These are phyloP conservation scores for Epithemia pelagica DNA, from an alignment of 108 stramenopile genomes.

Conservation along the genomic window DNA sequence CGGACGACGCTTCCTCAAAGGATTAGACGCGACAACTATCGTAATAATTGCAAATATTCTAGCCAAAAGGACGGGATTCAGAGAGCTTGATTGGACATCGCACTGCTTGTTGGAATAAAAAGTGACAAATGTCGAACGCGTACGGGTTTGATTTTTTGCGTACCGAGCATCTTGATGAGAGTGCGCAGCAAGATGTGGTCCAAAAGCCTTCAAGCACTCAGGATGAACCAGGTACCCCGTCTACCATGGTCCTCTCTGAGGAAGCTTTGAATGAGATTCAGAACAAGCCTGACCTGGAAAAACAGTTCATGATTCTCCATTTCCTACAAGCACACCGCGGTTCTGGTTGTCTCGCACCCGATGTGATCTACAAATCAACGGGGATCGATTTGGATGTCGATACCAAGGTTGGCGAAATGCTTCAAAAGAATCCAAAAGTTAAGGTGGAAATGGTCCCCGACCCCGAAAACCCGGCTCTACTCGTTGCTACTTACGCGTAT, in stretches of 20 bases:
- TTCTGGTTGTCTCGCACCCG: slow-evolving; percentile 60
- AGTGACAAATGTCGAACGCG: slow-evolving; percentile 54
- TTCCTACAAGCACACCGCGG: slow-evolving; percentile 74
- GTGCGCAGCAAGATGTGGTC: slow-evolving; percentile 2
- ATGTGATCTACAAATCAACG: slow-evolving; percentile 59
- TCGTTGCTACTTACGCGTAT: slow-evolving; percentile 64
- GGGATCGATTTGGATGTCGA: slow-evolving; percentile 67
- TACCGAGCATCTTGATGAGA: slow-evolving; percentile 41
- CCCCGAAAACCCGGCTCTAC: slow-evolving; percentile 73
- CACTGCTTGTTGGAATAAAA: too few species aligned
- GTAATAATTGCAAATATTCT: too few species aligned
- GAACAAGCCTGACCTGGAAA: slow-evolving; percentile 71
- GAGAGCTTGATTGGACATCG: too few species aligned
- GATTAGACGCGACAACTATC: too few species aligned
- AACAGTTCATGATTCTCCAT: slow-evolving; percentile 70
- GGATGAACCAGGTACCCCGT: slow-evolving; percentile 1
- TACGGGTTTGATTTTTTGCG: slow-evolving; percentile 75
- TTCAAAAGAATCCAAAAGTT: slow-evolving; percentile 63
- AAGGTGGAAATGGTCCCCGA: slow-evolving; percentile 71
- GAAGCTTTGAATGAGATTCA: slow-evolving; percentile 28
- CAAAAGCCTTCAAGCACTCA: background rate
- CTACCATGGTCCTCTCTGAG: slow-evolving; percentile 11
- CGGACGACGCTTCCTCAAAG: too few species aligned
- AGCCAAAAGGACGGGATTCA: too few species aligned
- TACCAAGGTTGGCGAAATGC: slow-evolving; percentile 46